These are phyloP conservation scores for Puccinia hordei DNA, from an alignment of 1,284 basidiomycete genomes.

Conservation along the genomic window DNA sequence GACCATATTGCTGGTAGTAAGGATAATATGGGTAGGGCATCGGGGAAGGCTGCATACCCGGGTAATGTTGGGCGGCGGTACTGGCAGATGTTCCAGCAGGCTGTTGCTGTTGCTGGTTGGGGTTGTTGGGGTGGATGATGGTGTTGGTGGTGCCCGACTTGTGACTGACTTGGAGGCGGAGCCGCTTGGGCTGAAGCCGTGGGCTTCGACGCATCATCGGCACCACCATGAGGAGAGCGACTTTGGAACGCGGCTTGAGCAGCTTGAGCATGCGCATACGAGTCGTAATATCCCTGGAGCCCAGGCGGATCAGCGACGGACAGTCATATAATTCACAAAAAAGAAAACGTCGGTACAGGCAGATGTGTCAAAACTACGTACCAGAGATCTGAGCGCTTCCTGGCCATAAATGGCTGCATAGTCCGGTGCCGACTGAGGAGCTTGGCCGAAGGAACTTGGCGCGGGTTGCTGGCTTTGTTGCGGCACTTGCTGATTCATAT, in stretches of 20 bases:
- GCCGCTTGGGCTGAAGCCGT: conserved; percentile 28
- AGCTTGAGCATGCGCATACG: conserved; percentile 49
- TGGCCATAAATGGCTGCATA: conserved; percentile 49
- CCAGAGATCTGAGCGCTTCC: conserved; percentile 47
- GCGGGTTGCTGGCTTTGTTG: conserved; percentile 48
- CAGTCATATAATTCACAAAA: conserved; percentile 4
- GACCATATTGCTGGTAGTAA: conserved; percentile 49
- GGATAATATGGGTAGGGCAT: conserved; percentile 51
- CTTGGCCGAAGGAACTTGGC: conserved; percentile 33
- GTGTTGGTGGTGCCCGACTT: conserved; percentile 33
- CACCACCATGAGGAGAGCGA: conserved; percentile 44
- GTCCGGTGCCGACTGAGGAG: conserved; percentile 43
- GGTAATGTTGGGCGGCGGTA: conserved; percentile 47
- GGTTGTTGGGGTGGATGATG: conserved; percentile 25
- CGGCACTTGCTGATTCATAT: conserved; percentile 47
- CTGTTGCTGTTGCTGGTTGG: conserved; percentile 37
- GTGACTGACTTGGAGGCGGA: conserved; percentile 32
- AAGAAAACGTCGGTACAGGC: neutral
- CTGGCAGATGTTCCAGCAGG: conserved; percentile 33
- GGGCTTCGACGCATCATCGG: conserved; percentile 38
- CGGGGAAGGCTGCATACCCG: conserved; percentile 46
- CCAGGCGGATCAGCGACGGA: neutral
- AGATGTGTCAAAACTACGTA: neutral
- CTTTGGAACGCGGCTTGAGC: conserved; percentile 49
- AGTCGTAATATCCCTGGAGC: conserved; percentile 46